phyloP scores from a whole-genome alignment of 2,329 filamentous ascomycete species.

The Cladosporium sp. region DNA sequence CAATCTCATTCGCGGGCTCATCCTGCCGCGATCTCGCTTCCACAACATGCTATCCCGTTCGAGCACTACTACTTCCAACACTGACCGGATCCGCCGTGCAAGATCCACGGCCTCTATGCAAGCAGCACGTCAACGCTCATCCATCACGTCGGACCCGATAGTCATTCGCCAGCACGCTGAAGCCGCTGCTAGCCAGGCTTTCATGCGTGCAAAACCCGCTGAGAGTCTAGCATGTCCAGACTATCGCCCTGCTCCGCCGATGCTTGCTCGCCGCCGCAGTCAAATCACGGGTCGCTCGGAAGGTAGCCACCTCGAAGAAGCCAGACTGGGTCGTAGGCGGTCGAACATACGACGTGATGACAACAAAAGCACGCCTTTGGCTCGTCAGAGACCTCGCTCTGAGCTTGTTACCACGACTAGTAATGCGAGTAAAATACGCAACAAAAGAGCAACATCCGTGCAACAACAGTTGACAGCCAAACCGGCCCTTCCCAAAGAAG shows the following conservation, averaged over 20 bases:
- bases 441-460: background rate
- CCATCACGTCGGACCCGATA: constrained; percentile 34
- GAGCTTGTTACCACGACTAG: background rate
- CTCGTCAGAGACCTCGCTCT: background rate
- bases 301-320: constrained; percentile 33
- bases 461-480: constrained; percentile 5
- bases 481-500: constrained; percentile 14
- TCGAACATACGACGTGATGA: constrained; percentile 15
- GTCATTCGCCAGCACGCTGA: constrained; percentile 57
- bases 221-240: constrained; percentile 20
- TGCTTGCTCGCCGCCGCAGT: constrained; percentile 20
- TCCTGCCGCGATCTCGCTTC: background rate
- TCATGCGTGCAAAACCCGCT: constrained; percentile 47
- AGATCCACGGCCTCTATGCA: constrained; percentile 33
- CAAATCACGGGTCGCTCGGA: constrained; percentile 25
- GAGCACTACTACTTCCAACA: constrained; percentile 25
- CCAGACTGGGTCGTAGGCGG: constrained; percentile 19
- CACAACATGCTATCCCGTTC: constrained; percentile 30
- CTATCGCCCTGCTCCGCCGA: constrained; percentile 3
- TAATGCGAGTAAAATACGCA: background rate
- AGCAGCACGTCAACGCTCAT: constrained; percentile 32
- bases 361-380: constrained; percentile 14
- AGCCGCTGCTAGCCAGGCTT: constrained; percentile 60
- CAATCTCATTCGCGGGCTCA: background rate
- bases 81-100: constrained; percentile 27